These are phyloP conservation scores for Penicillium diatomitis DNA, from an alignment of 495 filamentous ascomycete species.

Conservation along the genomic window DNA sequence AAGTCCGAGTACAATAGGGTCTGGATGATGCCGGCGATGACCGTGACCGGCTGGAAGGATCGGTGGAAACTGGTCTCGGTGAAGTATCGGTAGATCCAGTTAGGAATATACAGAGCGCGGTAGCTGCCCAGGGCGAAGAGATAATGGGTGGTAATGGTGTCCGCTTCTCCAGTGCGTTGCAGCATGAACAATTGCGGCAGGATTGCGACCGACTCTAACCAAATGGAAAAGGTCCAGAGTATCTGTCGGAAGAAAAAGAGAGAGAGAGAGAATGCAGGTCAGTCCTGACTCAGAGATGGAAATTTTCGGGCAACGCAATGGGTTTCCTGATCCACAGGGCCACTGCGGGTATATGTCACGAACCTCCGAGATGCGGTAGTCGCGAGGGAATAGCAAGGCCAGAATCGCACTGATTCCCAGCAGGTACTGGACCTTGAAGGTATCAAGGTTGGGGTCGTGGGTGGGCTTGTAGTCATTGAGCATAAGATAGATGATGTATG, in stretches of 20 bases:
- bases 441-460: slow-evolving; percentile 90
- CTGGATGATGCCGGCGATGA: slow-evolving; percentile 82
- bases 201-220: slow-evolving; percentile 93
- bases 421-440: slow-evolving; percentile 91
- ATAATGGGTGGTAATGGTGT: slow-evolving; percentile 97
- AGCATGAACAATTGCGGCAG: slow-evolving; percentile 96
- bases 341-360: slow-evolving; percentile 1
- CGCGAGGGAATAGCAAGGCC: slow-evolving; percentile 74
- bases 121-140: slow-evolving; percentile 92
- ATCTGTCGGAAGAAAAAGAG: slow-evolving; percentile 43
- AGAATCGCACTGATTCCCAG: slow-evolving; percentile 69
- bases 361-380: slow-evolving; percentile 60
- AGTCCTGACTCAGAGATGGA: background rate
- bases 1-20: slow-evolving; percentile 96
- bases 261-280: no score
- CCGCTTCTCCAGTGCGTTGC: slow-evolving; percentile 92
- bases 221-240: slow-evolving; percentile 93
- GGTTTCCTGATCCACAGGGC: no score
- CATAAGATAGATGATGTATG: slow-evolving; percentile 96
- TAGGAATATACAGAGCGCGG: slow-evolving; percentile 91
- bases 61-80: slow-evolving; percentile 44
- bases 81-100: slow-evolving; percentile 90
- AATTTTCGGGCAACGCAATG: background rate
- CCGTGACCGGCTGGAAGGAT: slow-evolving; percentile 69
- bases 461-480: slow-evolving; percentile 91